phyloP scores from a whole-genome alignment of 1,139 yeast genomes.

The Suhomyces atakaporum region DNA sequence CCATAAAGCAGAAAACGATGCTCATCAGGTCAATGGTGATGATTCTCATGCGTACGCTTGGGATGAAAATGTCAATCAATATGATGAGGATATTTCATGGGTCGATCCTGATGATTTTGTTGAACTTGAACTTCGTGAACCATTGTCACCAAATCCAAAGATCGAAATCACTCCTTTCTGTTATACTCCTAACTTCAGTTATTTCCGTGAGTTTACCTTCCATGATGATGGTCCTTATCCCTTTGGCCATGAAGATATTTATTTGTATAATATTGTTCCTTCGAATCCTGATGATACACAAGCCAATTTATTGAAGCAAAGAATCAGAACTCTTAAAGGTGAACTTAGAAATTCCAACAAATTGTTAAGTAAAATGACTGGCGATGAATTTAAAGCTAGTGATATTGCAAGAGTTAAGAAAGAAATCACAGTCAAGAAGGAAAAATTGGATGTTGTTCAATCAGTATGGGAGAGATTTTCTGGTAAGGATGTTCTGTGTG shows the following conservation, averaged over 20 bases:
- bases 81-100: slow-evolving; percentile 65
- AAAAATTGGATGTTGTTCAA: slow-evolving; percentile 27
- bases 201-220: slow-evolving; percentile 61
- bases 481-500: slow-evolving; percentile 16
- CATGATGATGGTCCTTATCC: slow-evolving; percentile 56
- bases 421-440: slow-evolving; percentile 38
- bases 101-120: slow-evolving; percentile 77
- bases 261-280: slow-evolving; percentile 25
- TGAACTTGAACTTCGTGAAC: slow-evolving; percentile 63
- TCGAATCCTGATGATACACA: slow-evolving; percentile 56
- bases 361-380: slow-evolving; percentile 6
- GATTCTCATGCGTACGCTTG: slow-evolving; percentile 12
- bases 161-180: slow-evolving; percentile 66
- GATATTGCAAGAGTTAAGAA: slow-evolving; percentile 20
- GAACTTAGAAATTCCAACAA: slow-evolving; percentile 42
- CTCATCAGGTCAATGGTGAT: slow-evolving; percentile 4
- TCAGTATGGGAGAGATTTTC: slow-evolving; percentile 23
- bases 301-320: slow-evolving; percentile 36
- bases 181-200: slow-evolving; percentile 74
- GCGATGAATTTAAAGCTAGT: slow-evolving; percentile 13
- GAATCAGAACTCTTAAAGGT: slow-evolving; percentile 47
- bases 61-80: slow-evolving; percentile 33
- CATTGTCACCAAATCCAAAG: slow-evolving; percentile 52
- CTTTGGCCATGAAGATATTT: slow-evolving; percentile 70
- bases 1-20: slow-evolving; percentile 9